Evolutionary conservation across 225 moss, liverwort and hornwort species (phyloP).

Genomic region (Thuidium tamariscinum): DNA sequence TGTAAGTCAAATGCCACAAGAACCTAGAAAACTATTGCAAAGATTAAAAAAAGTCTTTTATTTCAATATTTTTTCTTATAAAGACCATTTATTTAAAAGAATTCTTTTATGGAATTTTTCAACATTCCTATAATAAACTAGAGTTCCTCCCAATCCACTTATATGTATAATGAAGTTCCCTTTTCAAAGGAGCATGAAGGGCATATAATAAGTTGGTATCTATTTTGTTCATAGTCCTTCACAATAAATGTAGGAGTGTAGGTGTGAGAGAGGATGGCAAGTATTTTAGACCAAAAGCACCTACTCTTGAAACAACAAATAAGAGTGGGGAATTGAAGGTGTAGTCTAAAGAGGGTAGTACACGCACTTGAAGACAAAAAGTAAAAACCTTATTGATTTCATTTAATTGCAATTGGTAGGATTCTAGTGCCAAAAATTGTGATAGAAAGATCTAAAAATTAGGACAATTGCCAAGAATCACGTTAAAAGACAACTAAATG

Average conservation of each 20-base stretch:
- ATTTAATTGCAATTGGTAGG: background rate
- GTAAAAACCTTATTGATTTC: background rate
- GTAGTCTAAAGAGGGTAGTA: background rate
- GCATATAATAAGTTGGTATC: too few species aligned
- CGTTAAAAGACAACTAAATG: fast-evolving
- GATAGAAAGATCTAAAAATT: background rate
- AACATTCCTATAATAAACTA: too few species aligned
- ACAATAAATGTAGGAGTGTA: background rate
- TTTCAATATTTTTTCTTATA: too few species aligned
- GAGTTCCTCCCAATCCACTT: too few species aligned
- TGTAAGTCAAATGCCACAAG: too few species aligned
- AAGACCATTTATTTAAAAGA: too few species aligned
- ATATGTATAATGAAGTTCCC: too few species aligned
- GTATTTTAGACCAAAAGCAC: background rate
- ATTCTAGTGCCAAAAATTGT: background rate
- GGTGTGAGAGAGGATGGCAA: background rate
- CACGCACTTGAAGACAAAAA: too few species aligned
- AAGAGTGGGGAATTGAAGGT: background rate
- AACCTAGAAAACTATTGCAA: too few species aligned
- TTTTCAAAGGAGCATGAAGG: too few species aligned
- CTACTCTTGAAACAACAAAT: background rate
- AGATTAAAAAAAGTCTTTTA: too few species aligned
- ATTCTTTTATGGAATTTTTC: too few species aligned
- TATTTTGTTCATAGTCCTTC: background rate
- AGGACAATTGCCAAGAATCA: background rate